These are phyloP conservation scores for Candida golubevii DNA, from an alignment of 805 yeast species.

Conservation along the genomic window DNA sequence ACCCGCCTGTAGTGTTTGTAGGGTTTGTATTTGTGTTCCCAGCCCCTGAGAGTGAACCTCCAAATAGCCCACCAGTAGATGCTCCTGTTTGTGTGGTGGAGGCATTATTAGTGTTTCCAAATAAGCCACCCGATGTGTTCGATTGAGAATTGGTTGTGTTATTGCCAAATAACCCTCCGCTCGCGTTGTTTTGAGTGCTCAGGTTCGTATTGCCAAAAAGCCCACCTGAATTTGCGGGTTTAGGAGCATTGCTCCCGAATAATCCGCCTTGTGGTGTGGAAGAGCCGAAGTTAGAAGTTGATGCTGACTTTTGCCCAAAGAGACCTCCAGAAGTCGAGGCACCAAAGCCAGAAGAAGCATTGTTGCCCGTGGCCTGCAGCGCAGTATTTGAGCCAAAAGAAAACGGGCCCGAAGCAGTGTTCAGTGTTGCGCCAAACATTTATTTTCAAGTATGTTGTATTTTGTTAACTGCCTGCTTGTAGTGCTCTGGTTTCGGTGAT, in stretches of 20 bases:
- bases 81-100: no score
- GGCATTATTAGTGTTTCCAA: constrained; percentile 8
- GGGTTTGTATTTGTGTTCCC: background rate
- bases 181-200: background rate
- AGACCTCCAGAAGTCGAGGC: constrained; percentile 8
- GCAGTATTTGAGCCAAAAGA: constrained; percentile 9
- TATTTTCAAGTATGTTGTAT: no score
- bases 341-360: constrained; percentile 4
- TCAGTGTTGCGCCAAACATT: constrained; percentile 16
- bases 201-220: background rate
- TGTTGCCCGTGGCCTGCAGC: background rate
- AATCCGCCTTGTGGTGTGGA: constrained; percentile 8
- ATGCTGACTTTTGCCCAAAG: constrained; percentile 12
- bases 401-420: constrained; percentile 6
- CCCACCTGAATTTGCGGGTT: background rate
- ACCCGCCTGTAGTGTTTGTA: constrained; percentile 3
- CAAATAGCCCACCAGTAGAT: no score
- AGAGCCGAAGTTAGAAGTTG: constrained; percentile 1
- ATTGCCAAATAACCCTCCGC: constrained; percentile 2
- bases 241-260: constrained; percentile 8
- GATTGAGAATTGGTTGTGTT: background rate
- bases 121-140: constrained; percentile 8
- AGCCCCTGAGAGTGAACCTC: no score
- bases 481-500: no score
- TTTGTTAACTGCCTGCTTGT: no score